A percentile compares a stretch with the other conserved stretches of the same genome.
Conservation (phyloP, 129 eudicot genomes). For the Helichrysum umbraculigerum region DNA sequence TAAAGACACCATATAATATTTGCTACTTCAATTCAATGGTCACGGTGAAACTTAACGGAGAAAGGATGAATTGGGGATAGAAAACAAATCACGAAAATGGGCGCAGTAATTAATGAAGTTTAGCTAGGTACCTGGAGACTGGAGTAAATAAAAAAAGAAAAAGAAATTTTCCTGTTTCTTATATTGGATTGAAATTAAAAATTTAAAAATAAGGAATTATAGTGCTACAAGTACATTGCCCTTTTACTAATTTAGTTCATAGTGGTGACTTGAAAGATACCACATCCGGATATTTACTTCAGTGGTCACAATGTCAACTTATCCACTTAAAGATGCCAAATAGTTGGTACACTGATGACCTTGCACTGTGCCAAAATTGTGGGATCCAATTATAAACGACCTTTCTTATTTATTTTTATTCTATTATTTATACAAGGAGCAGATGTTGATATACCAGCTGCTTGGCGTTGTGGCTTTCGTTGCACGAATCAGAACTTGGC, state of each 20-base stretch:
- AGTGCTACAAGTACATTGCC: too few relatives aligned
- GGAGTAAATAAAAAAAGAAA: not conserved
- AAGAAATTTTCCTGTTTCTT: not conserved
- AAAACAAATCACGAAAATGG: not conserved
- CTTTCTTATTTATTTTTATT: not conserved
- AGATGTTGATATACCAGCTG: not conserved
- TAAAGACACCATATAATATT: not conserved
- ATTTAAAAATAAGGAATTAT: not conserved
- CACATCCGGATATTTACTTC: conserved; percentile 3
- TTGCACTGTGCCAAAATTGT: not conserved
- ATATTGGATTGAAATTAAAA: not conserved
- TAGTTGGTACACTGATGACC: not conserved
- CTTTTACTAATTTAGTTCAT: not conserved
- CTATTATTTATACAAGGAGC: not conserved
- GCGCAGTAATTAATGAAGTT: not conserved
- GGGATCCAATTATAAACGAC: not conserved
- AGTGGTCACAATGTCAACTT: not conserved
- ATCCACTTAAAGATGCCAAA: not conserved
- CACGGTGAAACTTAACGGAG: not conserved
- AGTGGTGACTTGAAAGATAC: not conserved
- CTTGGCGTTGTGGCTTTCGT: not conserved
- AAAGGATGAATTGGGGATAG: not conserved
- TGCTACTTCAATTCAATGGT: not conserved
- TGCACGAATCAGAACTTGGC: too few relatives aligned
- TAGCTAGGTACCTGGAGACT: not conserved